These are phyloP conservation scores for Thuidium tamariscinum DNA, from an alignment of 225 moss, liverwort and hornwort species.

Conservation along the genomic window DNA sequence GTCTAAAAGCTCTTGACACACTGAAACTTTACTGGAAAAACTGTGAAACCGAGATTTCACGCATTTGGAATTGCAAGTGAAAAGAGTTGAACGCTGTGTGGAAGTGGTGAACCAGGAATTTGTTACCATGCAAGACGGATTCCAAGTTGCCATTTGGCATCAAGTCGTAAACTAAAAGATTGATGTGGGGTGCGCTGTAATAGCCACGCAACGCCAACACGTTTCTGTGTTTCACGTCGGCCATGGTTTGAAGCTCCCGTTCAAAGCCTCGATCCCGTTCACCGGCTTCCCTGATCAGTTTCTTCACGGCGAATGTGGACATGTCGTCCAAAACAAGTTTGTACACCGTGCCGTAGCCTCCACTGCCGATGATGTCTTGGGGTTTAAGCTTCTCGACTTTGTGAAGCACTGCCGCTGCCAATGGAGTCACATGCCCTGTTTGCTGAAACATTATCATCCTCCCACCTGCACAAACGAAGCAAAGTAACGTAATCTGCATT, in stretches of 20 bases:
- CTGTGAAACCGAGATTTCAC: background rate
- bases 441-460: constrained; percentile 76
- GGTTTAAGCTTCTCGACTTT: constrained; percentile 60
- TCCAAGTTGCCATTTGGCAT: constrained; percentile 68
- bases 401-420: constrained; percentile 58
- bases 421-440: constrained; percentile 50
- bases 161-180: constrained; percentile 66
- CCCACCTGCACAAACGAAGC: constrained; percentile 21
- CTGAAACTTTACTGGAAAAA: too few relatives aligned
- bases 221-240: constrained; percentile 69
- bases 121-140: constrained; percentile 53
- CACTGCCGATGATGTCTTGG: constrained; percentile 53
- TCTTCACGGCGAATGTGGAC: constrained; percentile 78
- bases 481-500: background rate
- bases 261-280: constrained; percentile 65
- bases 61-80: background rate
- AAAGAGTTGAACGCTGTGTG: background rate
- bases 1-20: background rate
- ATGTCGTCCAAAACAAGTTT: constrained; percentile 72
- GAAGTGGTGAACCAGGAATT: background rate
- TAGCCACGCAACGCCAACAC: constrained; percentile 69
- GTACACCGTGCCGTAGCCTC: constrained; percentile 88
- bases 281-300: constrained; percentile 27
- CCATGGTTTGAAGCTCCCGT: constrained; percentile 63
- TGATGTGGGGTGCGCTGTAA: constrained; percentile 66